A percentile compares a stretch with the other conserved stretches of the same genome.
Conservation (phyloP, 495 filamentous ascomycete genomes). For the Penicillium goetzii region DNA sequence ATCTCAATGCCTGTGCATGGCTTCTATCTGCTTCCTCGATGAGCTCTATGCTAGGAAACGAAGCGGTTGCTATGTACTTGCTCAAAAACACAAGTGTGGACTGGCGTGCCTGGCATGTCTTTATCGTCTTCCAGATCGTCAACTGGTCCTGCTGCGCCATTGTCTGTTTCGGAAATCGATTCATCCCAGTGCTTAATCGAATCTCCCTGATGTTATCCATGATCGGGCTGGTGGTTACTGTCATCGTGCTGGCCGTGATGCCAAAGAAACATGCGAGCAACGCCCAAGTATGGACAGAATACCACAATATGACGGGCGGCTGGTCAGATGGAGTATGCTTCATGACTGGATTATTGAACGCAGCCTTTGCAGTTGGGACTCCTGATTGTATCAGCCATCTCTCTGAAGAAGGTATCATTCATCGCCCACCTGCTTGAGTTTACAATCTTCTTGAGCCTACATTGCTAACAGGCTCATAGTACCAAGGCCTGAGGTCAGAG, state of each 20-base stretch:
- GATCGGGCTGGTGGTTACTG: slow-evolving; percentile 63
- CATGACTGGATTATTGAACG: slow-evolving; percentile 73
- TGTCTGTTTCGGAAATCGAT: slow-evolving; percentile 68
- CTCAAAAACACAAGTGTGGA: slow-evolving; percentile 61
- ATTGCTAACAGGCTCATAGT: slow-evolving; percentile 15
- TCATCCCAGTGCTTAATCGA: slow-evolving; percentile 65
- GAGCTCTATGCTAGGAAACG: slow-evolving; percentile 65
- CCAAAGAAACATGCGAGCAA: slow-evolving; percentile 61
- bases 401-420: slow-evolving; percentile 62
- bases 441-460: not conserved
- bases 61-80: slow-evolving; percentile 68
- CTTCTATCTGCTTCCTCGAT: slow-evolving; percentile 68
- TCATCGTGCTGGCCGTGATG: slow-evolving; percentile 74
- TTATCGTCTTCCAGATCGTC: slow-evolving; percentile 65
- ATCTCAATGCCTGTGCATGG: slow-evolving; percentile 76
- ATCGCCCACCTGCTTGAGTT: not conserved
- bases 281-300: slow-evolving; percentile 62
- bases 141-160: slow-evolving; percentile 63
- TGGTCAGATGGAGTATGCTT: slow-evolving; percentile 69
- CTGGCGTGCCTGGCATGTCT: slow-evolving; percentile 72
- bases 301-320: slow-evolving; percentile 68
- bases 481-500: slow-evolving; percentile 31
- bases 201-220: slow-evolving; percentile 66
- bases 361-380: slow-evolving; percentile 75
- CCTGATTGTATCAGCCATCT: slow-evolving; percentile 73